phyloP scores from a whole-genome alignment of 2,329 filamentous ascomycete genomes.

The Pseudocercospora fuligena region DNA sequence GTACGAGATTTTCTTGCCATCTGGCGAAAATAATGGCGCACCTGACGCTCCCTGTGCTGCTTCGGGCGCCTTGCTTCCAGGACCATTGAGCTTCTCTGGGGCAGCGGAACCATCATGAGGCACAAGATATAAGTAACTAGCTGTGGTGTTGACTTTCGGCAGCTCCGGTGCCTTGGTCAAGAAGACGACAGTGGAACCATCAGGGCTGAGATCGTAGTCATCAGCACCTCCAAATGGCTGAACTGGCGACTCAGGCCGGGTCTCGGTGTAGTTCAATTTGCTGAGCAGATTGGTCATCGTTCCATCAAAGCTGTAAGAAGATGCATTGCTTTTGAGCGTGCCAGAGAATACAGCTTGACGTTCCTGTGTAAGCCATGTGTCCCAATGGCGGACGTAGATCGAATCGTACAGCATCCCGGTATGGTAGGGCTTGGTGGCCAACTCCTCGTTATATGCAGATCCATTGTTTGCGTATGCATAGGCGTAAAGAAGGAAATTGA shows the following conservation, averaged over 20 bases:
- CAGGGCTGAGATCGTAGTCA: constrained; percentile 34
- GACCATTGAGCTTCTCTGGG: constrained; percentile 32
- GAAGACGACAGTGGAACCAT: constrained; percentile 34
- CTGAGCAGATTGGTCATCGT: constrained; percentile 31
- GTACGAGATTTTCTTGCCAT: constrained; percentile 31
- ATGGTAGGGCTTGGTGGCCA: constrained; percentile 51
- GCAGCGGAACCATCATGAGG: constrained; percentile 35
- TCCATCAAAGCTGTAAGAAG: constrained; percentile 26
- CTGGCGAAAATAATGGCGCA: constrained; percentile 29
- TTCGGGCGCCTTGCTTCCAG: constrained; percentile 30
- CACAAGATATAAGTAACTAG: constrained; percentile 35
- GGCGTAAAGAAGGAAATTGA: constrained; percentile 35
- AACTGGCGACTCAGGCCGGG: constrained; percentile 32
- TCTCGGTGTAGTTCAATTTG: constrained; percentile 32
- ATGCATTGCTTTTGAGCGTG: constrained; percentile 40
- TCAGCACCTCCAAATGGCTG: constrained; percentile 29
- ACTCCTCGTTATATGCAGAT: constrained; percentile 54
- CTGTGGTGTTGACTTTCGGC: constrained; percentile 32
- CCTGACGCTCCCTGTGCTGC: constrained; percentile 32
- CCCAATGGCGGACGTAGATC: constrained; percentile 60
- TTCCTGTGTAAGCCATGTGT: constrained; percentile 55
- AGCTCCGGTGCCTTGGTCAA: constrained; percentile 34
- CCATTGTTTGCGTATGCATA: constrained; percentile 37
- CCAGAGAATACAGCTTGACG: constrained; percentile 57
- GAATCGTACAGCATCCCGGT: constrained; percentile 56